Base-by-base conservation (phyloP, 371 early-diverging fungal genomes). In the Chytridium lagenaria region DNA sequence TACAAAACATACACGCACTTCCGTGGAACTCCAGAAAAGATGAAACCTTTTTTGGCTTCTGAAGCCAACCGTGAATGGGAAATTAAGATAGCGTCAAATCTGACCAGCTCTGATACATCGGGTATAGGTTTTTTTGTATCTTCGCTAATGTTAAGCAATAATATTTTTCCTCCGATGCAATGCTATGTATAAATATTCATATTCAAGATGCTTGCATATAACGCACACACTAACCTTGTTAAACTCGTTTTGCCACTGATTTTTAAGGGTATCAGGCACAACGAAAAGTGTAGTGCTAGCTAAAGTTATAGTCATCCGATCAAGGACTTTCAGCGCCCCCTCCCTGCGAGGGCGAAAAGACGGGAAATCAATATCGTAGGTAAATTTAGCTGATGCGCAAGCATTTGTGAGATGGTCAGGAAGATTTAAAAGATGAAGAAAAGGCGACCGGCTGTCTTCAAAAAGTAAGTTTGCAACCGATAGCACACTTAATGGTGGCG, bases 161-260 rank as follows among this genome's bases (percentile, higher is more conserved):
- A 7, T 33, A 68, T n/a, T 23, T 50, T 34, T n/a, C 26, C 26
- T 52, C n/a, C 55, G 26, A 52, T 23, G 23, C 55, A 52, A 52
- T 52, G 55, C 55, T 52, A 26, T 44, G 44, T 7, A 7, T 7
- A 44, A 44, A 19, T 44, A n/a, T n/a, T n/a, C n/a, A n/a, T 19
- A 44, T 7, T 44, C 12, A 19, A 12, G 44, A 44, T 44, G 44
- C 12, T 19, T 44, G 44, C 19, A 19, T 44, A 7, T n/a, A n/a
- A n/a, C n/a, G n/a, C n/a, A n/a, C n/a, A n/a, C 44, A 44, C 44
- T 44, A 22, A 52, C 55, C 81, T 89, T 92, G 81, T 90, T 89
- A 50, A 92, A 84, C 76, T 92, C 92, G 23, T 81, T 82, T 26
- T 79, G 79, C 94, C 92, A 94, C 68, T 94, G 94, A 22, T 85